These are phyloP conservation scores for Leishmania tropica DNA, from an alignment of 208 protist species.

Conservation along the genomic window DNA sequence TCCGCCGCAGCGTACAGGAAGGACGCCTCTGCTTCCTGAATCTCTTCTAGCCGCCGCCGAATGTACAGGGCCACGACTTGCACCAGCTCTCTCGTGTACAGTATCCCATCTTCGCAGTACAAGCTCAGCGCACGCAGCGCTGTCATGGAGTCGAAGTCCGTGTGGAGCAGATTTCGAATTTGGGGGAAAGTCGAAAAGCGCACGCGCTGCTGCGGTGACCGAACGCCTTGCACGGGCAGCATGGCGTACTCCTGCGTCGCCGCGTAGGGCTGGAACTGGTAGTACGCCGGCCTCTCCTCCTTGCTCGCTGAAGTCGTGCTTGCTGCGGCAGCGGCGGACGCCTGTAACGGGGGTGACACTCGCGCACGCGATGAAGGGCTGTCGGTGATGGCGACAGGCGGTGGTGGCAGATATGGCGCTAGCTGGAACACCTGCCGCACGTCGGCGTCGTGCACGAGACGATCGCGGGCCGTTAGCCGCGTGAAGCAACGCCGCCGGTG, in stretches of 20 bases:
- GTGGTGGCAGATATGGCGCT: slow-evolving; percentile 34
- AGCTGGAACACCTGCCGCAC: slow-evolving; percentile 46
- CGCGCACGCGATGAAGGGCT: not conserved
- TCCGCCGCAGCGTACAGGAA: slow-evolving; percentile 25
- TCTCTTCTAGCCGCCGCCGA: slow-evolving; percentile 41
- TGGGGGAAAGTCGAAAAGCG: slow-evolving; percentile 63
- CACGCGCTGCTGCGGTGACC: slow-evolving; percentile 32
- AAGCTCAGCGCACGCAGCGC: slow-evolving; percentile 43
- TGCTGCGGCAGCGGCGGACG: not conserved
- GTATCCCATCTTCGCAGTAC: slow-evolving; percentile 54
- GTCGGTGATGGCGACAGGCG: slow-evolving; percentile 4
- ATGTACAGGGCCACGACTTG: slow-evolving; percentile 60
- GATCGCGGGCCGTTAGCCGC: slow-evolving; percentile 37
- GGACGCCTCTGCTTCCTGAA: slow-evolving; percentile 28
- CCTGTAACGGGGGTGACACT: not conserved
- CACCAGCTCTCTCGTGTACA: slow-evolving; percentile 59
- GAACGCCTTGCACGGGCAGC: slow-evolving; percentile 43
- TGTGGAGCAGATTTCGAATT: slow-evolving; percentile 67
- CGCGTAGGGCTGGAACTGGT: slow-evolving; percentile 68
- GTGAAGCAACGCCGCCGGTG: slow-evolving; percentile 37
- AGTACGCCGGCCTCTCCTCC: slow-evolving; percentile 18
- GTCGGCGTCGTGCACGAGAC: slow-evolving; percentile 33
- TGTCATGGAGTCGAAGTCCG: slow-evolving; percentile 71
- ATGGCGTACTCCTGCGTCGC: slow-evolving; percentile 73
- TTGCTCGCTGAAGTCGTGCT: not conserved